Conservation (phyloP, 495 filamentous ascomycete species). For the Podospora sp. region DNA sequence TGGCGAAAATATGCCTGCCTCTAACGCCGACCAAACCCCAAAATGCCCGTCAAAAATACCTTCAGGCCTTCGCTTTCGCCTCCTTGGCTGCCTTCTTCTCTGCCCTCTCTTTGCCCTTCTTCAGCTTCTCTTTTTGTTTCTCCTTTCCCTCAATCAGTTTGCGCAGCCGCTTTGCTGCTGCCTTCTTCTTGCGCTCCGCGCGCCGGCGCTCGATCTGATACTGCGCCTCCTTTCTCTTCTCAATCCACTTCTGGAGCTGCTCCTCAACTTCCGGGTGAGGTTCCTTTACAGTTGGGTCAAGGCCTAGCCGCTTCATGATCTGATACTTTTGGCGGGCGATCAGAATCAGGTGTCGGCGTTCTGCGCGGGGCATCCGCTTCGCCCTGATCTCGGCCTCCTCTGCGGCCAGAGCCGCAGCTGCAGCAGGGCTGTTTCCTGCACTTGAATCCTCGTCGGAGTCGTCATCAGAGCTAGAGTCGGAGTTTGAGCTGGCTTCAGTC, state of each 20-base stretch:
- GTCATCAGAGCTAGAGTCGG: neutral
- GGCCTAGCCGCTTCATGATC: neutral
- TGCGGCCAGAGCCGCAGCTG: neutral
- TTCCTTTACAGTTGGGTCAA: neutral
- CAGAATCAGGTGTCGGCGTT: neutral
- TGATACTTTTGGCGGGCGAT: neutral
- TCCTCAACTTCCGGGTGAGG: neutral
- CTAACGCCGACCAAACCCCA: too few species aligned
- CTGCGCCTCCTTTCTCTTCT: slow-evolving; percentile 1
- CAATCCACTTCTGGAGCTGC: neutral
- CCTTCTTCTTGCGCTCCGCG: neutral
- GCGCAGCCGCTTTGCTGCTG: neutral
- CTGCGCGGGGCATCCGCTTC: neutral
- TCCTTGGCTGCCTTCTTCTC: neutral
- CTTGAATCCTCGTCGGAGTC: neutral
- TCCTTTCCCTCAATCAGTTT: neutral
- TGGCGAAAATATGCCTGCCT: too few species aligned
- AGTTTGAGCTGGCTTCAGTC: neutral
- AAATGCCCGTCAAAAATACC: too few species aligned
- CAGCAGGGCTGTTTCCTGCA: neutral
- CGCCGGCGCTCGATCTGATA: neutral
- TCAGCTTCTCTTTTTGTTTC: neutral
- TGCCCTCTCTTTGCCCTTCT: neutral
- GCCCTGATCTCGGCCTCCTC: neutral
- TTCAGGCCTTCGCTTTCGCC: neutral